phyloP scores from a whole-genome alignment of 306 rosid species.

The Pterocarpus macrocarpus region DNA sequence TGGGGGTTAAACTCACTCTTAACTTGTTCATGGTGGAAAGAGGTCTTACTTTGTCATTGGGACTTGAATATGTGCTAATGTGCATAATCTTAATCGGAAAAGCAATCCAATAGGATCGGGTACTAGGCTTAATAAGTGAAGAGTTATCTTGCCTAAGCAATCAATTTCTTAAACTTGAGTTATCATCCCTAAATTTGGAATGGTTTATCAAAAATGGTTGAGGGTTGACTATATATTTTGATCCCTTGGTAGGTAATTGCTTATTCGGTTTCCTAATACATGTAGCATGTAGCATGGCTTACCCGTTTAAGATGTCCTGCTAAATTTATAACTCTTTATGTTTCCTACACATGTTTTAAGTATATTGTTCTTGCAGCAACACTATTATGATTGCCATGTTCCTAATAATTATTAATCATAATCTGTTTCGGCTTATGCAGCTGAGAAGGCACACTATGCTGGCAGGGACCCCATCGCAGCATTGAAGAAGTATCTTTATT shows the following conservation, averaged over 20 bases:
- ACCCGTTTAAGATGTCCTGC: background rate
- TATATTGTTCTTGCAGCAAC: background rate
- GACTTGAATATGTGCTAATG: background rate
- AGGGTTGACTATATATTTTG: background rate
- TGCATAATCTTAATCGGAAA: background rate
- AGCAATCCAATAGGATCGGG: background rate
- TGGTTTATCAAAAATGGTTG: background rate
- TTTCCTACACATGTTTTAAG: constrained; percentile 1
- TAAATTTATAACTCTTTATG: background rate
- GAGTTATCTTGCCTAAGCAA: background rate
- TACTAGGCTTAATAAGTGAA: background rate
- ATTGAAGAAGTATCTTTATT: constrained; percentile 72
- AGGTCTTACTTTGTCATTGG: background rate
- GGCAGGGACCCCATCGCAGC: constrained; percentile 92
- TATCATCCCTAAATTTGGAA: background rate
- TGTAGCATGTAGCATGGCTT: background rate
- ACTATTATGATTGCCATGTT: constrained; percentile 15
- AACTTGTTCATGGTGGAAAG: background rate
- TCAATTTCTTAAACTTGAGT: background rate
- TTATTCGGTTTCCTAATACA: background rate
- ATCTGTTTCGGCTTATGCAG: constrained; percentile 58
- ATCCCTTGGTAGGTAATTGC: background rate
- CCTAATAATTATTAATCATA: background rate
- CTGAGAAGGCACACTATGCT: constrained; percentile 94
- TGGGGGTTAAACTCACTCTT: background rate